Evolutionary conservation across 108 stramenopile species (phyloP).

Genomic region (Asterionellopsis glacialis): DNA sequence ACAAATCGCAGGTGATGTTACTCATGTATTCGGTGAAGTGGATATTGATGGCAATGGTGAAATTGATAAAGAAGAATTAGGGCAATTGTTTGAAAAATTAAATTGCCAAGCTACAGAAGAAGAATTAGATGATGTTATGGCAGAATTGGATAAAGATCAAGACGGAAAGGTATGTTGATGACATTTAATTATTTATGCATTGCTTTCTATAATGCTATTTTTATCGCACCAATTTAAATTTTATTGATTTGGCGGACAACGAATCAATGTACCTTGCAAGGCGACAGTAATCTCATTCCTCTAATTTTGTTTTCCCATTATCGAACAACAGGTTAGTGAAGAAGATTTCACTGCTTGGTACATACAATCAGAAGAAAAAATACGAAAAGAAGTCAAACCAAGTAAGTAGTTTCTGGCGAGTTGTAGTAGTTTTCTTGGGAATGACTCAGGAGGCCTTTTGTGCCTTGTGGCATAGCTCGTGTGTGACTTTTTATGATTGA

Average conservation of each 20-base stretch:
- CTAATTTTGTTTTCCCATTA: neutral
- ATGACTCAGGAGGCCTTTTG: too few species aligned
- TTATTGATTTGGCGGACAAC: too few species aligned
- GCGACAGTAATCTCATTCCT: neutral
- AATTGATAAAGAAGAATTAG: slow-evolving; percentile 42
- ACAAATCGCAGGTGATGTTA: slow-evolving; percentile 41
- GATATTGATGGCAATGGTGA: slow-evolving; percentile 37
- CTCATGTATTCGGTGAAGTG: slow-evolving; percentile 30
- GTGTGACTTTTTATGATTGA: too few species aligned
- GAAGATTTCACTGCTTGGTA: slow-evolving; percentile 46
- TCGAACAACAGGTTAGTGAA: slow-evolving; percentile 29
- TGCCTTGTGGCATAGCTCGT: too few species aligned
- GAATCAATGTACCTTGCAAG: too few species aligned
- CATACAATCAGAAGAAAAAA: slow-evolving; percentile 31
- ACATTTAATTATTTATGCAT: neutral
- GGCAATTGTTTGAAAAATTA: slow-evolving; percentile 31
- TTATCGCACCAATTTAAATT: neutral
- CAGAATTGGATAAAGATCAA: slow-evolving; percentile 32
- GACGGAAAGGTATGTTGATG: slow-evolving; percentile 35
- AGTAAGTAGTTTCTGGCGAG: too few species aligned
- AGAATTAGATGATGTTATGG: slow-evolving; percentile 27
- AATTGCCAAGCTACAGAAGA: slow-evolving; percentile 17
- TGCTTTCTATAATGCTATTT: neutral
- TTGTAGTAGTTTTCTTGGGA: too few species aligned
- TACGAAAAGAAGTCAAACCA: slow-evolving; percentile 33